Evolutionary conservation across 2,329 filamentous ascomycete species (phyloP).

Genomic region (Colletotrichum higginsianum): DNA sequence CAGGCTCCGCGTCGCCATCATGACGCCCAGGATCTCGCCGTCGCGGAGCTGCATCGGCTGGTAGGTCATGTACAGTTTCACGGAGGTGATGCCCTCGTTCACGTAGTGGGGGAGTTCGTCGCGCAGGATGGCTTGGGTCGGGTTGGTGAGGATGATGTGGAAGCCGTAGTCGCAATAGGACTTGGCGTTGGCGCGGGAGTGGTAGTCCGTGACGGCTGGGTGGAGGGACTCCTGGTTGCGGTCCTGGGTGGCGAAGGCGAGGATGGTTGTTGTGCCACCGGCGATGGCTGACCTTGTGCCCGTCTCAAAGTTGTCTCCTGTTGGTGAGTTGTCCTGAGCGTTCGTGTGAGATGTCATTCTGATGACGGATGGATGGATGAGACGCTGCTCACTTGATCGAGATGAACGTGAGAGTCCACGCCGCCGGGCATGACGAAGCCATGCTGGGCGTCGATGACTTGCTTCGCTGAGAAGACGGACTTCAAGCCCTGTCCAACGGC

Average conservation of each 20-base stretch:
- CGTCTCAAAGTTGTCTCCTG: constrained; percentile 52
- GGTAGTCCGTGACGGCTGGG: constrained; percentile 62
- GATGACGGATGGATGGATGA: no score
- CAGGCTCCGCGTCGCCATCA: constrained; percentile 58
- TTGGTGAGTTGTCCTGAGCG: constrained; percentile 26
- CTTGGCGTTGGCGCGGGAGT: constrained; percentile 58
- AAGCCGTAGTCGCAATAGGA: constrained; percentile 72
- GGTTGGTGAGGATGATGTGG: constrained; percentile 66
- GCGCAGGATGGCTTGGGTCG: constrained; percentile 55
- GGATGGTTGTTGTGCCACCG: constrained; percentile 71
- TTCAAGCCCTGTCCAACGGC: constrained; percentile 16
- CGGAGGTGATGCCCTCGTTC: constrained; percentile 59
- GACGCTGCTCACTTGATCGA: constrained; percentile 52
- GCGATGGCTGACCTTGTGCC: constrained; percentile 70
- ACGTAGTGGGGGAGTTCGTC: constrained; percentile 52
- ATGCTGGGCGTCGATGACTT: constrained; percentile 29
- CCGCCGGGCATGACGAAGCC: constrained; percentile 51
- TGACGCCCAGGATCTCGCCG: constrained; percentile 64
- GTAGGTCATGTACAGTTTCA: constrained; percentile 70
- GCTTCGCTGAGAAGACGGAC: constrained; percentile 18
- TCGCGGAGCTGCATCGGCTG: constrained; percentile 64
- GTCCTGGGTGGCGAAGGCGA: constrained; percentile 70
- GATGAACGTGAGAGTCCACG: constrained; percentile 58
- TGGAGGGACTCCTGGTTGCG: constrained; percentile 61
- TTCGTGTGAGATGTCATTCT: constrained; percentile 41